These are phyloP conservation scores for Uronychia setigera DNA, from an alignment of 73 alveolate species.

Conservation along the genomic window DNA sequence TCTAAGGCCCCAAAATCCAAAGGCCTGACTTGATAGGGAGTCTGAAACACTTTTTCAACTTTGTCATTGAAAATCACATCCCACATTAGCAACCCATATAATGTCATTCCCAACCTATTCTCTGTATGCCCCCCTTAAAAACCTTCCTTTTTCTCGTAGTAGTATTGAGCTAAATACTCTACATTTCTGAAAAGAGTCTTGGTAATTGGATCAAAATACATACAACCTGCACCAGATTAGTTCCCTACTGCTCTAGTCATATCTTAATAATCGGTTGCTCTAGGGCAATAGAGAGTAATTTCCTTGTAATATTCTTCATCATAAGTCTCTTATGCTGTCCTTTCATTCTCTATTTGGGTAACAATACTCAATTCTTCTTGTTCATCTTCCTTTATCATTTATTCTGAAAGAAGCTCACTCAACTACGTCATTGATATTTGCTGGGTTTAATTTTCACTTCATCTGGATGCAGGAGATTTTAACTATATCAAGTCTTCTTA, in stretches of 20 bases:
- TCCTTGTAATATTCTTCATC: slow-evolving; percentile 40
- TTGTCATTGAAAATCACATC: slow-evolving; percentile 79
- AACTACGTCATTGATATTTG: neutral
- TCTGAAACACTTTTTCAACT: slow-evolving; percentile 83
- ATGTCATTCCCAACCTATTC: slow-evolving; percentile 74
- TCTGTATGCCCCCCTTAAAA: slow-evolving; percentile 88
- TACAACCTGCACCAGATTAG: slow-evolving; percentile 13
- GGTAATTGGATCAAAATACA: slow-evolving; percentile 1
- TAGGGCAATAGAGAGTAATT: slow-evolving; percentile 25
- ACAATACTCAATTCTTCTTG: neutral
- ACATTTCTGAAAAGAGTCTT: slow-evolving; percentile 41
- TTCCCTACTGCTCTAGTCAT: slow-evolving; percentile 21
- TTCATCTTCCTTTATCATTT: neutral
- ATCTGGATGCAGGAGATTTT: neutral
- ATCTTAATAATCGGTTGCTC: slow-evolving; percentile 3
- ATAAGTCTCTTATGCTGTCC: slow-evolving; percentile 8
- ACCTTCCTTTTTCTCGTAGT: slow-evolving; percentile 67
- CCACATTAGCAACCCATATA: slow-evolving; percentile 88
- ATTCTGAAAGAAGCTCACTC: slow-evolving; percentile 4
- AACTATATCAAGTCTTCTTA: neutral
- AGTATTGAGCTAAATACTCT: slow-evolving; percentile 84
- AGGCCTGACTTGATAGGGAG: slow-evolving; percentile 81
- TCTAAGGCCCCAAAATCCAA: slow-evolving; percentile 83
- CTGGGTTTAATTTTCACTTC: neutral
- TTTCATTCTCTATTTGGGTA: slow-evolving; percentile 7